Base-by-base conservation (phyloP, 2,329 filamentous ascomycete species). In the Chrysoporthe cubensis region DNA sequence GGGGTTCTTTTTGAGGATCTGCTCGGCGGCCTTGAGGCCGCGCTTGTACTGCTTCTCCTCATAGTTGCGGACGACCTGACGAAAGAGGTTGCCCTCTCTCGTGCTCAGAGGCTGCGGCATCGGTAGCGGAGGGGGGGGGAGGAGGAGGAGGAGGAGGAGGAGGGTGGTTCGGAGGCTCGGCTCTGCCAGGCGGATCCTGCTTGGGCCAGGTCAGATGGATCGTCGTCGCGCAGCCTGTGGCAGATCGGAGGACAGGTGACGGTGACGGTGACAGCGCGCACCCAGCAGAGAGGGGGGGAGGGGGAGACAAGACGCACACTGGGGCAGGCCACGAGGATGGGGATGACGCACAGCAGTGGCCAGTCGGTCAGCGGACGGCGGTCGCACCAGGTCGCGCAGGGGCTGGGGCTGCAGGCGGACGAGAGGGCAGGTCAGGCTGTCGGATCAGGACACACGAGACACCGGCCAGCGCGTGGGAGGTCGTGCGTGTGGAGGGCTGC, bases 1-100 rank as follows among this genome's bases (percentile, higher is more conserved):
- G 54, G 95, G 93, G 77, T 92, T 90, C 81, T 97, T 98, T 79
- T 92, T 92, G 73, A 99, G 89, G 78, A 99, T 97, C 81, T 97
- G 93, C 78, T 99, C 96, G 74, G 96, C 95, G 59, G 92, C 90
- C 83, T 98, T 99, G 77, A 99, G 85, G 78, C 95, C 95, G 71
- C 85, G 83, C 83, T 98, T 99, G 84, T 98, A 97, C 77, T 98
- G 95, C 82, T 99, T 99, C 78, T 94, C 91, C 81, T 99, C 96
- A 85, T 98, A 99, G 81, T 93, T 90, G 78, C 95, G 94, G 76
- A 99, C 93, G 72, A 99, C 90, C 78, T 94, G 93, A 71, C 94
- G 91, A 82, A 99, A 99, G 83, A 97, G 90, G 78, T 94, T 90
- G 75, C 89, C 89, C 86, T 99, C 96, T 83, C 98, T 98, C 76